Evolutionary conservation across 73 alveolate species (phyloP).

Genomic region (Stentor coeruleus): DNA sequence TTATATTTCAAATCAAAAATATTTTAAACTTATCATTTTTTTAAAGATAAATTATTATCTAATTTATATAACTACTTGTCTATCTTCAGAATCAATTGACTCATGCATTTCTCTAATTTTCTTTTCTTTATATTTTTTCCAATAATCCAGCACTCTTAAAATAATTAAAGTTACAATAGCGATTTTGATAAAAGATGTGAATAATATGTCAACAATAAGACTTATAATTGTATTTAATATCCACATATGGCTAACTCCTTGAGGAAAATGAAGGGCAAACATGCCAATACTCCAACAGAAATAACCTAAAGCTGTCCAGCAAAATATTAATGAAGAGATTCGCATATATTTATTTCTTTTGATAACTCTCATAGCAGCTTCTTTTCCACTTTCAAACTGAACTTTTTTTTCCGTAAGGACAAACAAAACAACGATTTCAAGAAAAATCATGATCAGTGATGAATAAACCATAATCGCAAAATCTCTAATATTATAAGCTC

Average conservation of each 20-base stretch:
- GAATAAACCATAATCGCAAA: constrained; percentile 6
- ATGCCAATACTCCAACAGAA: constrained; percentile 7
- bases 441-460: neutral
- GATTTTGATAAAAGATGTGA: neutral
- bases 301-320: neutral
- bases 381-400: neutral
- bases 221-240: neutral
- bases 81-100: no score
- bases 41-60: no score
- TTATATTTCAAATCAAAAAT: no score
- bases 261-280: constrained; percentile 1
- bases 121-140: neutral
- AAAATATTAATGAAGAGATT: neutral
- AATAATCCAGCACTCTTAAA: neutral
- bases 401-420: neutral
- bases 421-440: neutral
- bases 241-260: neutral
- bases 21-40: no score
- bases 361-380: neutral
- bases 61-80: no score
- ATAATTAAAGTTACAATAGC: neutral
- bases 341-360: neutral
- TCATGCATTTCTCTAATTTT: neutral
- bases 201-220: neutral
- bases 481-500: neutral